Conservation (phyloP, 352 stramenopile species). For the Phytophthora podocarpi region DNA sequence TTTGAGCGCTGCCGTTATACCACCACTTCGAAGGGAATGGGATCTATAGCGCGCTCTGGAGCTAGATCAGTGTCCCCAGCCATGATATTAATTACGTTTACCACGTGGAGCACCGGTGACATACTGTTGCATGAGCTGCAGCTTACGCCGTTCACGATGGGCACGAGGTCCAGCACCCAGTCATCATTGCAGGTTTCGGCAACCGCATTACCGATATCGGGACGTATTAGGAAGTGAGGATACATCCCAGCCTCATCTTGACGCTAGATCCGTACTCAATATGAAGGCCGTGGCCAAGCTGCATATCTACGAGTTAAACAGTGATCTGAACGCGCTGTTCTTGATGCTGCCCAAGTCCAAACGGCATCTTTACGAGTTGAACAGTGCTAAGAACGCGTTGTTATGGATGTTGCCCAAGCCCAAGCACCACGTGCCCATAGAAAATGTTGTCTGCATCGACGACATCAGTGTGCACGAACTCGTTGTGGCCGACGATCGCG, state of each 20-base stretch:
- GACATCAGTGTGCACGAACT: conserved; percentile 84
- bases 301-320: no score
- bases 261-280: conserved; percentile 86
- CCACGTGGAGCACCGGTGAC: no score
- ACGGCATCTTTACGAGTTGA: conserved; percentile 73
- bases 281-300: conserved; percentile 66
- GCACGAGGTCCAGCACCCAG: conserved; percentile 66
- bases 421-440: conserved; percentile 83
- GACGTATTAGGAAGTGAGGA: conserved; percentile 76
- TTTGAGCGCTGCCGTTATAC: no score
- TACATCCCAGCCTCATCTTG: conserved; percentile 76
- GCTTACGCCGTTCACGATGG: conserved; percentile 77
- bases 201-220: conserved; percentile 85
- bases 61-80: no score
- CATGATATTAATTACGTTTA: no score
- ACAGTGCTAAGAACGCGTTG: conserved; percentile 78
- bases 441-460: conserved; percentile 78
- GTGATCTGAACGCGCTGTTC: no score
- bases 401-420: conserved; percentile 80
- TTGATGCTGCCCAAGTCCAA: no score
- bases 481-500: conserved; percentile 76
- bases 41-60: no score
- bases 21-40: no score
- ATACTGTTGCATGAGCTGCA: conserved; percentile 86
- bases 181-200: conserved; percentile 87